phyloP scores from a whole-genome alignment of 805 yeast genomes.

The Wickerhamomyces bovis region DNA sequence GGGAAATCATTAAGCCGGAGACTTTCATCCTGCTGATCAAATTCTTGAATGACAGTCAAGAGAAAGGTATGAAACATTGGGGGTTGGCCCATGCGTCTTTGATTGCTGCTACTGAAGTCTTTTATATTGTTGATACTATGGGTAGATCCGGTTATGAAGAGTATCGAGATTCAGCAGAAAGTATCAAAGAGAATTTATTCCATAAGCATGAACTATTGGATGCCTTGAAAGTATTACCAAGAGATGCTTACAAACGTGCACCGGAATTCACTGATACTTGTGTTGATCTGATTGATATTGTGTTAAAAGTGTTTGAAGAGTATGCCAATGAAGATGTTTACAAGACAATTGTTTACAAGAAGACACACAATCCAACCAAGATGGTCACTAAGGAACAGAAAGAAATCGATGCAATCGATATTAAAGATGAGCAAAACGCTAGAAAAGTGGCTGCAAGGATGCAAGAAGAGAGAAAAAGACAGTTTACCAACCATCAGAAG shows the following conservation, averaged over 20 bases:
- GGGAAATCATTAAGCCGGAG: conserved; percentile 54
- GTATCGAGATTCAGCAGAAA: conserved; percentile 46
- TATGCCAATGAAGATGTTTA: conserved; percentile 52
- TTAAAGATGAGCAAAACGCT: conserved; percentile 21
- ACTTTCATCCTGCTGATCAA: conserved; percentile 46
- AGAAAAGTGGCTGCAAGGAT: conserved; percentile 25
- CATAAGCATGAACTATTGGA: conserved; percentile 56
- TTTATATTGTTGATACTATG: conserved; percentile 39
- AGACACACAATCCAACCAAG: conserved; percentile 28
- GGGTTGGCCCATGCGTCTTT: conserved; percentile 65
- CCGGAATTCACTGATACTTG: conserved; percentile 53
- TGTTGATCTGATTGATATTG: conserved; percentile 57
- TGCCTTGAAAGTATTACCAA: conserved; percentile 52
- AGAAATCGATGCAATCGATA: conserved; percentile 29
- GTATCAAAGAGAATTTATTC: conserved; percentile 63
- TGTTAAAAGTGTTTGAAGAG: conserved; percentile 62
- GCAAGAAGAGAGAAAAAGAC: conserved; percentile 33
- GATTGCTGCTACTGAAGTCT: conserved; percentile 58
- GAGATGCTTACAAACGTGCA: conserved; percentile 57
- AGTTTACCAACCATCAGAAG: conserved; percentile 35
- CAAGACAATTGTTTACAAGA: conserved; percentile 41
- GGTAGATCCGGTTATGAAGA: conserved; percentile 36
- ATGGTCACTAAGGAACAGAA: conserved; percentile 23
- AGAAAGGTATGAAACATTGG: conserved; percentile 36
- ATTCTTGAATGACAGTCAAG: conserved; percentile 33